Evolutionary conservation across 768 basidiomycete genomes (phyloP), one percentile per base, ranked within the genome.

Genomic region (Naganishia vaughanmartiniae): DNA sequence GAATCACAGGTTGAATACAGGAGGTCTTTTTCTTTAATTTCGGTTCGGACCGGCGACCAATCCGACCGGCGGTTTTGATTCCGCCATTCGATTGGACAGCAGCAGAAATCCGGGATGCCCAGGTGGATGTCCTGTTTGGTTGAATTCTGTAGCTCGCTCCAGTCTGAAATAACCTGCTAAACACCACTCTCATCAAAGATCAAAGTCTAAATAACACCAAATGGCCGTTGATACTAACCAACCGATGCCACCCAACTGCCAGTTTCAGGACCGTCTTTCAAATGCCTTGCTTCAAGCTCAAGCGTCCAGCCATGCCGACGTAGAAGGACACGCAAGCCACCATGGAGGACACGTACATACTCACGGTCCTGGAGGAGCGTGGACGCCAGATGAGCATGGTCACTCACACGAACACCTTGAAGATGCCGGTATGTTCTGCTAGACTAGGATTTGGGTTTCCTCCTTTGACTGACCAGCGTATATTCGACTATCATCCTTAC

Each of bases 351-450:
- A 85, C 58, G 82, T 81, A 14, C 88, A 89, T 73, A 84, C 85
- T 56, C 87, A 87, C 75, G 86, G 83, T 21, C 75, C 73, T 28
- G 70, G 69, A 2, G 79, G 79, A 24, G 71, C 75, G 2, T 80
- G 78, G 77, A 81, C 78, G 6, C 77, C 79, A 12, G 85, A 84
- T 53, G 93, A 94, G 66, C 94, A 97, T 77, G 94, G 94, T 4
- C 95, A 97, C 76, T 93, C 93, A 0, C 95, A 97, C 79, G 95
- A 97, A 73, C 88, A 91, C 76, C 85, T 95, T 57, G 92, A 96
- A 67, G 85, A 96, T 82, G 85, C 93, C 70, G 94, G 94, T 89
- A 78, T 48, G 83, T 73, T 24, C 21, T 51, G 21, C 39, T 17
- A 33, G 26, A 19, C 28, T 19, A 19, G 14, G 45, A 21, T 17